Evolutionary conservation across 2,329 filamentous ascomycete genomes (phyloP), one percentile per base, ranked within the genome.

Genomic region (Claviceps quebecensis): DNA sequence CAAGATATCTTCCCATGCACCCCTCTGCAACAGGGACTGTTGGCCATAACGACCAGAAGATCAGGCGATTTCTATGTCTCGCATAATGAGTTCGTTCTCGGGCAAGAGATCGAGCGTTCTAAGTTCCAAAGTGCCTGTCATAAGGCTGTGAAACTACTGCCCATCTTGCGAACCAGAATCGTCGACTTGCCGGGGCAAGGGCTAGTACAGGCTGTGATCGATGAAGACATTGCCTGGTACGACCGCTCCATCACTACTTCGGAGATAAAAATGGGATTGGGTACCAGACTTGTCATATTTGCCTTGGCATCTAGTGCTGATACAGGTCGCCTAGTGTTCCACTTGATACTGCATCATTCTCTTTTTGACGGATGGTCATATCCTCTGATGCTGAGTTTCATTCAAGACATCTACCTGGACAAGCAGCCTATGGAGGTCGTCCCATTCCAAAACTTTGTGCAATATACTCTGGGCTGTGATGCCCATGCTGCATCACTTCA

Each of bases 341-440:
- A 44, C 2, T 19, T 49, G 47, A 50, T 40, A 0, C 68, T 72
- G 58, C 74, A 76, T 52, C 75, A 78, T 52, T 70, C 70, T 7
- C 58, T 77, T 0, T 78, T 77, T 50, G 76, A 79, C 44, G 75
- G 53, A 14, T 56, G 53, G 55, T 55, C 73, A 9, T 72, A 73
- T 68, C 70, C 67, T 1, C 68, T 72, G 63, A 68, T 67, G 2
- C 55, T 72, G 3, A 56, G 70, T 2, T 63, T 71, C 9, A 48
- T 50, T n/a, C 14, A 41, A 36, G n/a, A 53, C 65, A 46, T 37
- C 1, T 55, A 53, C 29, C 52, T 51, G 4, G 8, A 9, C 3
- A 46, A 23, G n/a, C 52, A 54, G 8, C 8, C 26, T 29, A 29
- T 29, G 26, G 3, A 29, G 26, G 26, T 29, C 9, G 26, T 29